Percentiles rank a stretch among this genome's conserved stretches.
Evolutionary conservation across 2,329 filamentous ascomycete genomes (phyloP).

Genomic region (Metarhizium rileyi): DNA sequence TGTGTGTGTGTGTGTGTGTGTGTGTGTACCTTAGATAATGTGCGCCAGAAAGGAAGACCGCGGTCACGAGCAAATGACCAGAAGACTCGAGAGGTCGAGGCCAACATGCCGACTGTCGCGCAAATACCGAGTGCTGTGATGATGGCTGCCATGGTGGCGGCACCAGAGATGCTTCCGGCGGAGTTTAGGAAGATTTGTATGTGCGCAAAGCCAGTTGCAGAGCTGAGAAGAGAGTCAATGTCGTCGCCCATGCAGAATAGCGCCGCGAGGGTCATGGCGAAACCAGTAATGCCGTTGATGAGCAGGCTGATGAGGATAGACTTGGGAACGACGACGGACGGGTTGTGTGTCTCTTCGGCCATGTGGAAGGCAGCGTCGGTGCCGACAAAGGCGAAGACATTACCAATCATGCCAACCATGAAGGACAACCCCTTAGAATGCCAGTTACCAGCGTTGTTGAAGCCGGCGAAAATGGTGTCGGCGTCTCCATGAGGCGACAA

Average conservation of each 20-base stretch:
- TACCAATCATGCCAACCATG: slow-evolving; percentile 33
- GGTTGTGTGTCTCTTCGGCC: slow-evolving; percentile 37
- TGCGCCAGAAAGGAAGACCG: slow-evolving; percentile 21
- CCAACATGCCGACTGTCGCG: slow-evolving; percentile 42
- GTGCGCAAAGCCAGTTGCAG: slow-evolving; percentile 43
- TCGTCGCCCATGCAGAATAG: slow-evolving; percentile 1
- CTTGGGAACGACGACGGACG: slow-evolving; percentile 38
- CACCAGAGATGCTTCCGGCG: slow-evolving; percentile 35
- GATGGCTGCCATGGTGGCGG: slow-evolving; percentile 39
- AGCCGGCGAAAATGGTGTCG: slow-evolving; percentile 31
- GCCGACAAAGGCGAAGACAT: slow-evolving; percentile 25
- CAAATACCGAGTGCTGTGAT: slow-evolving; percentile 38
- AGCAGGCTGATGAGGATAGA: slow-evolving; percentile 38
- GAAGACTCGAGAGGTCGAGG: slow-evolving; percentile 46
- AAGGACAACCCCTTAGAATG: slow-evolving; percentile 32
- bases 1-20: too few relatives aligned
- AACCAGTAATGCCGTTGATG: slow-evolving; percentile 42
- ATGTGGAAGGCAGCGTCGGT: slow-evolving; percentile 16
- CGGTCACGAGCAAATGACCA: slow-evolving; percentile 39
- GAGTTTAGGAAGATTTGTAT: slow-evolving; percentile 48
- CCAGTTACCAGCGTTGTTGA: slow-evolving; percentile 36
- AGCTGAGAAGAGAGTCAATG: slow-evolving; percentile 11
- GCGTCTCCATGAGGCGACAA: slow-evolving; percentile 22
- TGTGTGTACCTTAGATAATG: slow-evolving; percentile 17
- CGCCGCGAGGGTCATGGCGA: slow-evolving; percentile 25